A percentile compares a stretch with the other conserved stretches of the same genome.
Conservation (phyloP, 176 grass and related monocot genomes). For the Bonia amplexicaulis region DNA sequence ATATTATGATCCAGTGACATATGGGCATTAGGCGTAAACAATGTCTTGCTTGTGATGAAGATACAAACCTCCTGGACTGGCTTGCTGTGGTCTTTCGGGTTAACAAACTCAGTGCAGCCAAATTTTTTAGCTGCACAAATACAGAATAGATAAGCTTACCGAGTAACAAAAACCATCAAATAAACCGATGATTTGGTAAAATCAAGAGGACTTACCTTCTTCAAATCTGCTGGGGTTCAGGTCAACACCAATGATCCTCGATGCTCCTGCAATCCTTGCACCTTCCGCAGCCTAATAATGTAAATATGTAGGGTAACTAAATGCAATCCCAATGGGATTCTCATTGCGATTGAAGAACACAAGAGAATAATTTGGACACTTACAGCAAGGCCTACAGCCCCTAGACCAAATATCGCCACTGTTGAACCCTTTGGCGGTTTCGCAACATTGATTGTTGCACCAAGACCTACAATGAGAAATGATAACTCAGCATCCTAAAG, state of each 20-base stretch:
- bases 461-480: constrained; percentile 45
- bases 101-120: constrained; percentile 78
- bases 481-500: background rate
- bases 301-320: background rate
- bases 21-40: background rate
- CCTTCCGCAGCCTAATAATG: constrained; percentile 59
- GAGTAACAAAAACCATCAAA: background rate
- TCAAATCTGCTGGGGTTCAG: constrained; percentile 74
- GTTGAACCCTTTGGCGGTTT: constrained; percentile 77
- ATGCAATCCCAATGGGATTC: background rate
- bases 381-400: constrained; percentile 87
- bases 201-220: constrained; percentile 37
- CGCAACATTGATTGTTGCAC: constrained; percentile 84
- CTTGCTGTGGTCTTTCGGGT: constrained; percentile 66
- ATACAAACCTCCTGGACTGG: constrained; percentile 72
- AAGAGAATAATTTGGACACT: background rate
- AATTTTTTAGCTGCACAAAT: constrained; percentile 66
- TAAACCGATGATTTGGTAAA: background rate
- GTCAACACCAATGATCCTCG: constrained; percentile 79
- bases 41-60: background rate
- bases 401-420: constrained; percentile 83
- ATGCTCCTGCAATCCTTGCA: constrained; percentile 69
- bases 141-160: background rate
- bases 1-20: background rate
- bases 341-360: background rate